A percentile compares a stretch with the other conserved stretches of the same genome.
Conservation (phyloP, 1,139 yeast species). For the Yamadazyma taylorii region DNA sequence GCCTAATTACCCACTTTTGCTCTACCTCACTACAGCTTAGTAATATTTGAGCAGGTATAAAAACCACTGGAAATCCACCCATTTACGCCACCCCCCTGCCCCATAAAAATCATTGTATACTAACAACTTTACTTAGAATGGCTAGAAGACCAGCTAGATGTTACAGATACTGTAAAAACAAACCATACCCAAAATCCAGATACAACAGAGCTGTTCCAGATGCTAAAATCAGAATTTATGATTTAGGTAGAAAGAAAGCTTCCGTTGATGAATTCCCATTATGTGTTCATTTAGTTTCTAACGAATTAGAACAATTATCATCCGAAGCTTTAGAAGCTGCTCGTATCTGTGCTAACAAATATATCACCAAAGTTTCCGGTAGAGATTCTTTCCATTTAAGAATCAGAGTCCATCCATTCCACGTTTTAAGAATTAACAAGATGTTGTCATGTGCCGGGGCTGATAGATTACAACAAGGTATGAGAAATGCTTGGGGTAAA, state of each 20-base stretch:
- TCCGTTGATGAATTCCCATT: constrained; percentile 99
- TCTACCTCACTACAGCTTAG: too few relatives aligned
- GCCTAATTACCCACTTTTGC: too few relatives aligned
- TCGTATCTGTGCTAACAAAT: constrained; percentile 99
- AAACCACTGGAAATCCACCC: too few relatives aligned
- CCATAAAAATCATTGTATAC: too few relatives aligned
- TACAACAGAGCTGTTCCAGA: constrained; percentile 99
- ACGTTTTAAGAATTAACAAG: constrained; percentile 99
- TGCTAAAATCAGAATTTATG: constrained; percentile 98
- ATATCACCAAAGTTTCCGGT: constrained; percentile 96
- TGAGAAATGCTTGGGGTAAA: constrained; percentile 99
- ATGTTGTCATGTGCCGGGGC: constrained; percentile 99
- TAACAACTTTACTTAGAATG: constrained; percentile 60
- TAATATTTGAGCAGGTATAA: too few relatives aligned
- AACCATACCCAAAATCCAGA: constrained; percentile 99
- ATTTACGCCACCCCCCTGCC: too few relatives aligned
- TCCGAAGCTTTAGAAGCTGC: constrained; percentile 99
- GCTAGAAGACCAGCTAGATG: constrained; percentile 99
- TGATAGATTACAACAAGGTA: constrained; percentile 99
- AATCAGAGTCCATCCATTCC: constrained; percentile 99
- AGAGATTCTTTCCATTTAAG: constrained; percentile 99
- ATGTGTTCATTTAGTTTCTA: constrained; percentile 98
- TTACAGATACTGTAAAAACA: constrained; percentile 99
- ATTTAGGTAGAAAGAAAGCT: constrained; percentile 99
- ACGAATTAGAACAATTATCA: constrained; percentile 98